Evolutionary conservation across 352 stramenopile genomes (phyloP).

Genomic region (Phytophthora pinifolia): DNA sequence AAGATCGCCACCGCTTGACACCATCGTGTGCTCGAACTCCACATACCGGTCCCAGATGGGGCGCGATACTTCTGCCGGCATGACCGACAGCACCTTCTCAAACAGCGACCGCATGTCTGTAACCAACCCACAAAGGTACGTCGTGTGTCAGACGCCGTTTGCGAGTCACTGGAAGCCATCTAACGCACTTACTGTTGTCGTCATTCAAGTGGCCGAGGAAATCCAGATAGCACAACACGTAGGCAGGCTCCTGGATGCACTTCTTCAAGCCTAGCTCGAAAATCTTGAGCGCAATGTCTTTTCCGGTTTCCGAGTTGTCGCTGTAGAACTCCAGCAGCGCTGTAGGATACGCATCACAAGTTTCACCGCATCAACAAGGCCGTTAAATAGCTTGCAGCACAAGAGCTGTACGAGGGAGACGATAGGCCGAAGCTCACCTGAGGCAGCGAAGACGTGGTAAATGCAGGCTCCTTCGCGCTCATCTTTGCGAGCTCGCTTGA

Average conservation of each 20-base stretch:
- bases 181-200: slow-evolving; percentile 77
- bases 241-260: slow-evolving; percentile 85
- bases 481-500: slow-evolving; percentile 82
- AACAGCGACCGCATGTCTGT: slow-evolving; percentile 89
- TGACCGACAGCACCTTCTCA: slow-evolving; percentile 86
- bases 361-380: slow-evolving; percentile 9
- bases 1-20: slow-evolving; percentile 80
- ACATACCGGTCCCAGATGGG: slow-evolving; percentile 89
- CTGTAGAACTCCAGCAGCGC: slow-evolving; percentile 87
- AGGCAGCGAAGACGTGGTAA: slow-evolving; percentile 82
- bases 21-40: slow-evolving; percentile 87
- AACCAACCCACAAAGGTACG: slow-evolving; percentile 4
- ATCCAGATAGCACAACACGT: slow-evolving; percentile 84
- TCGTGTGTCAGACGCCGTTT: slow-evolving; percentile 1
- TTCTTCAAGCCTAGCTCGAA: slow-evolving; percentile 89
- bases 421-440: slow-evolving; percentile 41
- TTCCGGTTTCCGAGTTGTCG: slow-evolving; percentile 75
- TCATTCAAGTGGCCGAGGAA: slow-evolving; percentile 88
- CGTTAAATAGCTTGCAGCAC: not conserved
- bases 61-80: slow-evolving; percentile 76
- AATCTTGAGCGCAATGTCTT: slow-evolving; percentile 88
- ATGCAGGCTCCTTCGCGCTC: slow-evolving; percentile 79
- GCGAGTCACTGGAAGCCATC: not conserved
- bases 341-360: slow-evolving; percentile 23
- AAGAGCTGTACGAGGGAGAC: not conserved